Percentiles rank a stretch among this genome's conserved stretches.
These are phyloP conservation scores for Bremia lactucae DNA, from an alignment of 352 stramenopile species.

Conservation along the genomic window DNA sequence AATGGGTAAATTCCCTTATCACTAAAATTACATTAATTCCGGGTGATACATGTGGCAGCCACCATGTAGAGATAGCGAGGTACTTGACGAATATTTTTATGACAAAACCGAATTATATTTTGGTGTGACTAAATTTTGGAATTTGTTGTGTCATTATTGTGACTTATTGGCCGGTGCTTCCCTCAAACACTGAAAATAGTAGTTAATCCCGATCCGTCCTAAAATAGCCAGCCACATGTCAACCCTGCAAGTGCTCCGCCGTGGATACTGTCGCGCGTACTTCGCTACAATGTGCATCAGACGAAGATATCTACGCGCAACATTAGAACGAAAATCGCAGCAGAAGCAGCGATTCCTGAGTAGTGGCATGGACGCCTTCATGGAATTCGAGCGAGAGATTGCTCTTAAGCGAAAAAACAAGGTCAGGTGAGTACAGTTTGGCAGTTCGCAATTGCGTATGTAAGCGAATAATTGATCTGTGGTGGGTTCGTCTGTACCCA, in stretches of 20 bases:
- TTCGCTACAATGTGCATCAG: constrained; percentile 1
- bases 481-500: constrained; percentile 1
- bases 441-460: background rate
- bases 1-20: too few relatives aligned
- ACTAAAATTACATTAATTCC: too few relatives aligned
- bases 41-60: too few relatives aligned
- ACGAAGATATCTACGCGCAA: background rate
- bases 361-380: constrained; percentile 67
- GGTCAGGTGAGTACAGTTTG: constrained; percentile 12
- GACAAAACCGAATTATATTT: too few relatives aligned
- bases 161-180: too few relatives aligned
- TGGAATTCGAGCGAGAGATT: constrained; percentile 80
- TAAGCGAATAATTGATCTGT: background rate
- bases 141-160: too few relatives aligned
- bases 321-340: background rate
- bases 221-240: too few relatives aligned
- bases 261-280: constrained; percentile 9
- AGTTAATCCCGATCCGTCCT: too few relatives aligned
- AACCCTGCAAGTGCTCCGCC: constrained; percentile 13
- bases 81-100: too few relatives aligned
- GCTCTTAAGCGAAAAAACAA: constrained; percentile 45
- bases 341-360: constrained; percentile 18
- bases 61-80: too few relatives aligned
- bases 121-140: too few relatives aligned
- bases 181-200: too few relatives aligned